Evolutionary conservation across 208 protist species (phyloP), one percentile per base, ranked within the genome.

Genomic region (Leishmania martiniquensis): DNA sequence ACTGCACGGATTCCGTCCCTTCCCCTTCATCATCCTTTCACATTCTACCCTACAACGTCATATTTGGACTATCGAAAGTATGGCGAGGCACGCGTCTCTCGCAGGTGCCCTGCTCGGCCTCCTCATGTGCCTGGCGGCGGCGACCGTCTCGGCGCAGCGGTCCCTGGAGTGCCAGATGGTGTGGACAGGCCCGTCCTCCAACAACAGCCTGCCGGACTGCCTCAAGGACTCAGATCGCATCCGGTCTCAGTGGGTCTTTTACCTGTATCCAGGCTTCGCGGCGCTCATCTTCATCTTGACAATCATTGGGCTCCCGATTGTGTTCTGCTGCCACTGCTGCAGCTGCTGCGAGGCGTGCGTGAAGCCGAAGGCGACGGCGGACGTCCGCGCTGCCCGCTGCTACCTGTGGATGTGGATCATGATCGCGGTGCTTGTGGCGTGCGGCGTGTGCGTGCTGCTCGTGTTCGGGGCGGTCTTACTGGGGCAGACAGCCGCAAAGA

Each of bases 91-190:
- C 51, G n/a, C 54, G 37, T 54, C 74, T 63, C 66, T 85, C 37
- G 80, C 84, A 59, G 51, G 81, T 32, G 78, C 75, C 7, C 45
- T 87, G 65, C 60, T 89, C 55, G 77, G 69, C 42, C 51, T 84
- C 51, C 47, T 82, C 39, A 63, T 86, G 82, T 81, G 57, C 55
- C 15, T 90, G 67, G 79, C 81, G 20, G 81, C 81, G 34, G 75
- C 77, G 4, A 55, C 78, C 4, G 83, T 57, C 51, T 72, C 77
- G 6, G 86, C 86, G 25, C 84, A 90, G 76, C 81, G 67, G 44
- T 92, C 90, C n/a, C 73, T 96, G n/a, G 85, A 88, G 68, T 96
- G 93, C 57, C 81, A 95, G 66, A 90, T 81, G 34, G 88, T 93
- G 22, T 96, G 93, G 93, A 75, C 42, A 5, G 89, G 83, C n/a